These are phyloP conservation scores for Astrephomene gubernaculifera DNA, from an alignment of 139 green algal genomes.

Conservation along the genomic window DNA sequence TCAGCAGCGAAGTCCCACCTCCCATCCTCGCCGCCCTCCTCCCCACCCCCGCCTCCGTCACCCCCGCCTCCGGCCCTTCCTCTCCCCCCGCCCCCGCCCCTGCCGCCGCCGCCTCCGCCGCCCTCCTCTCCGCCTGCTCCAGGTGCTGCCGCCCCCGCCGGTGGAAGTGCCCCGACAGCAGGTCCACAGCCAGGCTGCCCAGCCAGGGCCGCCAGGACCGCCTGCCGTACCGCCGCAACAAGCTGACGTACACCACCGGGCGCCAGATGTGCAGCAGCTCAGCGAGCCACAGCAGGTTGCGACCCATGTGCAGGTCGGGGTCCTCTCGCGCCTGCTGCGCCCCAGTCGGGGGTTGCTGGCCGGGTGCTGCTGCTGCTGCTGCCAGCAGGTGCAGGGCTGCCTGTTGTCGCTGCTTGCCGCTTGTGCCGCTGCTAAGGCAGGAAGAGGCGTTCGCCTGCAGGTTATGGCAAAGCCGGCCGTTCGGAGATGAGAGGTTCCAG, in stretches of 20 bases:
- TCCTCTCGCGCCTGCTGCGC: background rate
- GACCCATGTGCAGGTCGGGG: constrained; percentile 40
- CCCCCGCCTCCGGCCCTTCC: background rate
- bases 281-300: constrained; percentile 61
- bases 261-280: constrained; percentile 82
- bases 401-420: too few relatives aligned
- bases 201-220: constrained; percentile 53
- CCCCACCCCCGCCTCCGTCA: background rate
- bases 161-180: constrained; percentile 38
- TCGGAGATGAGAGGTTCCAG: too few relatives aligned
- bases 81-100: background rate
- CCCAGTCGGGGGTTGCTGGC: too few relatives aligned
- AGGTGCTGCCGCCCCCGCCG: constrained; percentile 40
- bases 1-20: constrained; percentile 35
- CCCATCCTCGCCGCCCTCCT: background rate
- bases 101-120: background rate
- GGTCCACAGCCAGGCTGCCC: constrained; percentile 44
- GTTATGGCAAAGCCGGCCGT: too few relatives aligned
- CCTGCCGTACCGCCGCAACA: constrained; percentile 63
- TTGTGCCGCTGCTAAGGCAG: too few relatives aligned
- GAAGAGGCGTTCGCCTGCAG: too few relatives aligned
- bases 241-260: constrained; percentile 76
- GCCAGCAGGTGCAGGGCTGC: too few relatives aligned
- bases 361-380: background rate
- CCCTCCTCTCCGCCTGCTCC: constrained; percentile 5